A percentile compares a stretch with the other conserved stretches of the same genome.
phyloP scores from a whole-genome alignment of 495 filamentous ascomycete species.

The Xylaria telfairii region DNA sequence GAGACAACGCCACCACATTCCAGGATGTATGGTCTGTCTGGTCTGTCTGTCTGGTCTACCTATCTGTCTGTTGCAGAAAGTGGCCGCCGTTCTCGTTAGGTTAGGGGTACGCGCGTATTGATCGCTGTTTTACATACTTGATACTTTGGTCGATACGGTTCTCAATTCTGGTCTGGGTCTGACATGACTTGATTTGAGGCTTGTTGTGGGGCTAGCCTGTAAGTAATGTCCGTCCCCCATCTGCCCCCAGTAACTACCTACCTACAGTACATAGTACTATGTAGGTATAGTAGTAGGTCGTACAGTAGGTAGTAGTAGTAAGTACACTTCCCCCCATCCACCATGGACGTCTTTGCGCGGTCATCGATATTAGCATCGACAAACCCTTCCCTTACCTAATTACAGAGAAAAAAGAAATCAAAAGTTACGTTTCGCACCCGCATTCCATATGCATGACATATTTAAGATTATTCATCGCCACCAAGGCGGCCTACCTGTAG shows the following conservation, averaged over 20 bases:
- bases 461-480: conserved; percentile 14
- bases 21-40: too few species aligned
- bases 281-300: too few species aligned
- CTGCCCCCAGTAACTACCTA: not conserved
- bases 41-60: too few species aligned
- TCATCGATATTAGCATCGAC: conserved; percentile 19
- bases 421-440: not conserved
- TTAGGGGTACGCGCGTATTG: not conserved
- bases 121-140: conserved; percentile 19
- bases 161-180: not conserved
- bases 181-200: conserved; percentile 11
- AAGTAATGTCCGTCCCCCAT: not conserved
- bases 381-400: conserved; percentile 10
- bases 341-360: not conserved
- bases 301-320: too few species aligned
- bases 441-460: not conserved
- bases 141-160: not conserved
- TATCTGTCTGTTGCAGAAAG: conserved; percentile 3
- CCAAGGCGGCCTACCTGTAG: too few species aligned
- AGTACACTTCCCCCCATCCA: too few species aligned
- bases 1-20: not conserved
- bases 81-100: not conserved
- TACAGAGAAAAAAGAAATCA: not conserved
- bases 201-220: conserved; percentile 5
- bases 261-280: not conserved